A percentile compares a stretch with the other conserved stretches of the same genome.
These are phyloP conservation scores for Amborella trichopoda DNA, from an alignment of 164 flowering plant genomes.

Conservation along the genomic window DNA sequence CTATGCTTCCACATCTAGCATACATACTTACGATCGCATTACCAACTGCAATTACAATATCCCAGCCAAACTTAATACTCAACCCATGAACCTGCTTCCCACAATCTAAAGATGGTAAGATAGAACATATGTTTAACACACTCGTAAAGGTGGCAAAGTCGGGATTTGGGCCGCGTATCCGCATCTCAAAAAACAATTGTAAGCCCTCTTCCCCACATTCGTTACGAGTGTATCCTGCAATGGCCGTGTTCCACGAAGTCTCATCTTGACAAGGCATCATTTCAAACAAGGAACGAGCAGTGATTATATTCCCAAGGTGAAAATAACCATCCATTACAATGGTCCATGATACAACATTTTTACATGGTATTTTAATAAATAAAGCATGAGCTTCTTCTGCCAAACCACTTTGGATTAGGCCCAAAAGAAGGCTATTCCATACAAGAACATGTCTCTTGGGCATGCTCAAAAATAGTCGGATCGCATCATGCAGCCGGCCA, in stretches of 20 bases:
- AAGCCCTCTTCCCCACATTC: constrained; percentile 47
- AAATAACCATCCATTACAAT: constrained; percentile 50
- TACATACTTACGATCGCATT: constrained; percentile 56
- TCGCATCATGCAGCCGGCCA: constrained; percentile 26
- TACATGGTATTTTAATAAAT: constrained; percentile 34
- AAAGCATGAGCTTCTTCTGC: constrained; percentile 43
- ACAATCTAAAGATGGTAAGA: constrained; percentile 31
- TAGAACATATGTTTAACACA: constrained; percentile 42
- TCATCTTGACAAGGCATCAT: constrained; percentile 31
- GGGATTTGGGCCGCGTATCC: constrained; percentile 14
- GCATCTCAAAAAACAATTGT: constrained; percentile 39
- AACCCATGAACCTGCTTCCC: constrained; percentile 46
- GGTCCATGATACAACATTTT: constrained; percentile 38
- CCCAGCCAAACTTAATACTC: constrained; percentile 25
- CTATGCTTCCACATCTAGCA: constrained; percentile 50
- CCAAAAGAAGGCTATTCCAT: constrained; percentile 40
- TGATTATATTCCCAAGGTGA: constrained; percentile 24
- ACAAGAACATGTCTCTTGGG: constrained; percentile 24
- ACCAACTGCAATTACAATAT: constrained; percentile 28
- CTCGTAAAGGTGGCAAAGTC: constrained; percentile 54
- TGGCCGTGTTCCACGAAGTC: constrained; percentile 46
- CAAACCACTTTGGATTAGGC: constrained; percentile 26
- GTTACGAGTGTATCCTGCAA: constrained; percentile 49
- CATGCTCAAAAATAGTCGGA: constrained; percentile 30
- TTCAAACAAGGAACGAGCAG: constrained; percentile 30